Evolutionary conservation across 2,329 filamentous ascomycete genomes (phyloP).

Genomic region (Sclerotinia sclerotiorum): DNA sequence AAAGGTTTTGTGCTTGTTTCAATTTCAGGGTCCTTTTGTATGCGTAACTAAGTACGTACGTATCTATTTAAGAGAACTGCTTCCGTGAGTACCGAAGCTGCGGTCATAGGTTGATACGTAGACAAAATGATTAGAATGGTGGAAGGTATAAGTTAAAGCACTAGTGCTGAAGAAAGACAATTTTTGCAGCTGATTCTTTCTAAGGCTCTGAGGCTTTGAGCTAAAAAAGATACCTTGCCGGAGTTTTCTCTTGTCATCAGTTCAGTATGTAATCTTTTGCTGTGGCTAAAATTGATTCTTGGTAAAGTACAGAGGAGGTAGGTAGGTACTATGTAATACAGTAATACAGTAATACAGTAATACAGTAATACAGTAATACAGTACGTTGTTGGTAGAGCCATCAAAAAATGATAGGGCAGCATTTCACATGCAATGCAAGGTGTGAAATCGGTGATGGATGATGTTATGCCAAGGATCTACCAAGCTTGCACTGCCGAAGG

Average conservation of each 20-base stretch:
- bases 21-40: neutral
- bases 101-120: neutral
- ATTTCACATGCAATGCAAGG: neutral
- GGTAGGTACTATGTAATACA: too few species aligned
- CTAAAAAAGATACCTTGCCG: too few species aligned
- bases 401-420: neutral
- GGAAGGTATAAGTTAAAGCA: neutral
- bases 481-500: conserved; percentile 11
- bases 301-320: neutral
- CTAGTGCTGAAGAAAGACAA: neutral
- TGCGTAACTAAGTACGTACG: neutral
- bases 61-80: neutral
- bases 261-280: too few species aligned
- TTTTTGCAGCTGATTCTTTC: neutral
- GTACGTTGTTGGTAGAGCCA: too few species aligned
- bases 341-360: too few species aligned
- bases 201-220: too few species aligned
- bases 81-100: neutral
- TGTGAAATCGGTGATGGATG: neutral
- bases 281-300: neutral
- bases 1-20: neutral
- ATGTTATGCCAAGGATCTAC: conserved; percentile 11
- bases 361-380: too few species aligned
- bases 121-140: neutral
- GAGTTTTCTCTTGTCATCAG: too few species aligned